Evolutionary conservation across 805 yeast species (phyloP), one percentile per base, ranked within the genome.

Genomic region (Wickerhamomyces bisporus): DNA sequence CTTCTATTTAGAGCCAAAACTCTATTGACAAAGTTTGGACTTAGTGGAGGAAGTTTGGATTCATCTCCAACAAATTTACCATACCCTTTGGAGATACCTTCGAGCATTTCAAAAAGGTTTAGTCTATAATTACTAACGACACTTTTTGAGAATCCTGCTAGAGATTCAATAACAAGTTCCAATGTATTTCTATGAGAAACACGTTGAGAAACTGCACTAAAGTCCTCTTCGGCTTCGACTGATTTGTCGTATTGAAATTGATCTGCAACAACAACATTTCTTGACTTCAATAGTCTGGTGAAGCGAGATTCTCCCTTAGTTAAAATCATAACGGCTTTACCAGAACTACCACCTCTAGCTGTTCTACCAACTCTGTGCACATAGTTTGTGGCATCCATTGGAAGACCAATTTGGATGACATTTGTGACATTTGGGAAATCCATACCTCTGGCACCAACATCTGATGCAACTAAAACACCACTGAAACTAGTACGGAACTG

Each of bases 391-490:
- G 78, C 62, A 41, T 81, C 86, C 33, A 71, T 63, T 43, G 93
- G 86, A n/a, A 80, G 71, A 48, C 91, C 85, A 38, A 86, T 60
- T 66, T 91, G 97, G 50, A 84, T 66, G 36, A 91, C 97, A 56
- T 86, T 86, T 19, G 87, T 64, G 21, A 91, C 94, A 50, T 77
- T 77, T 40, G 89, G 93, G 72, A 91, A 86, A 66, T 91, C 97
- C 82, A 91, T 80, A 49, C 98, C 98, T 65, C 98, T 79, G 12
- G 97, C 96, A 44, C 89, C 94, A 42, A 91, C 97, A 62, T 88
- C 95, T 6, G 96, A 85, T 39, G 91, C 81, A 38, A 91, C 75
- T 40, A 91, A 69, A 32, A 89, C 56, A 39, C 86, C 84, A 21
- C 60, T 41, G 19, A 56, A 51, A 13, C 68, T 49, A 39, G 53